Conservation (phyloP, 2,329 filamentous ascomycete species). For the Fusarium denticulatum region DNA sequence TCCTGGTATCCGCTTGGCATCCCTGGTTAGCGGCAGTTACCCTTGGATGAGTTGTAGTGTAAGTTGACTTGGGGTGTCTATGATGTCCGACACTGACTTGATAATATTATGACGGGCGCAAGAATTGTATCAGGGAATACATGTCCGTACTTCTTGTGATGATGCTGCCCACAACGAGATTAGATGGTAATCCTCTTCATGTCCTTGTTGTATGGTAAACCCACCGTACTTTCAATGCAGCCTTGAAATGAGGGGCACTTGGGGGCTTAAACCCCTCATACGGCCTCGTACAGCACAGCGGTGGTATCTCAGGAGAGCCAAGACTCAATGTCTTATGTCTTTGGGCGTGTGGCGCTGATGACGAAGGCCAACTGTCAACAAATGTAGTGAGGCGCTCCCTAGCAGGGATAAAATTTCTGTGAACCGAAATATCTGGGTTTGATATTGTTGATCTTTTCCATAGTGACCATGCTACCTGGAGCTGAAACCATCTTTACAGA, state of each 20-base stretch:
- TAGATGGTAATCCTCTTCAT: neutral
- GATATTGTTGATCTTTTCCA: conserved; percentile 38
- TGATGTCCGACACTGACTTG: neutral
- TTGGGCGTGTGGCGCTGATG: conserved; percentile 23
- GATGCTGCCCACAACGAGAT: neutral
- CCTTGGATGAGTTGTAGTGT: conserved; percentile 22
- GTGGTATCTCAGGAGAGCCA: conserved; percentile 29
- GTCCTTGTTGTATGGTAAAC: too few relatives aligned
- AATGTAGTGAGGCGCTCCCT: neutral
- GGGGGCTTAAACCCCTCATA: conserved; percentile 29
- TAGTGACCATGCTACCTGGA: conserved; percentile 29
- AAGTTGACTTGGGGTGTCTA: conserved; percentile 20
- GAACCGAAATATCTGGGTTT: conserved; percentile 21
- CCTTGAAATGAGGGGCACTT: conserved; percentile 26
- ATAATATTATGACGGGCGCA: neutral
- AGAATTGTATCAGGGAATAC: neutral
- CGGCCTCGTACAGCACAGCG: conserved; percentile 19
- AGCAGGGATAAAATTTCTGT: conserved; percentile 26
- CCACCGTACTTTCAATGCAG: neutral
- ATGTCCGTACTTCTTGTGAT: neutral
- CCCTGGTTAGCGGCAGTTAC: conserved; percentile 31
- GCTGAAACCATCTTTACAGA: conserved; percentile 37
- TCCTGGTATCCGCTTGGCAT: conserved; percentile 32
- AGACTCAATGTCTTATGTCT: conserved; percentile 25
- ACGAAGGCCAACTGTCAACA: conserved; percentile 11